These are phyloP conservation scores for Botryotinia globosa DNA, from an alignment of 2,329 filamentous ascomycete species.

Conservation along the genomic window DNA sequence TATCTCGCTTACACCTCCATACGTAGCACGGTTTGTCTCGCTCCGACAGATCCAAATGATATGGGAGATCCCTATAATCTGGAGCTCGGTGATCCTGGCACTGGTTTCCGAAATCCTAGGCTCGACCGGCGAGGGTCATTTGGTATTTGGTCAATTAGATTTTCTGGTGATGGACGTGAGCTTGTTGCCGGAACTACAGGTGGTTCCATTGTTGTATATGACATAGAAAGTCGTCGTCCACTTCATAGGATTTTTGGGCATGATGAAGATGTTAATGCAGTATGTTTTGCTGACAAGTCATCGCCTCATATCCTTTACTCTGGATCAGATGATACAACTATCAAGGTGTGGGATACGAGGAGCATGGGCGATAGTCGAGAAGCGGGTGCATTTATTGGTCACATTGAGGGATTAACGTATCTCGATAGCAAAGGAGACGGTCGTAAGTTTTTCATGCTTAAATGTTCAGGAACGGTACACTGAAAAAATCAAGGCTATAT, in stretches of 20 bases:
- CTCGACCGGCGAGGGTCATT: conserved; percentile 42
- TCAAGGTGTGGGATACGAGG: conserved; percentile 95
- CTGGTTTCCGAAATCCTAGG: conserved; percentile 28
- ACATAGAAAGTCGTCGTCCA: conserved; percentile 76
- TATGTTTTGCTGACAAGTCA: conserved; percentile 86
- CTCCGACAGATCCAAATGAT: conserved; percentile 81
- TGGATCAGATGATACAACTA: conserved; percentile 87
- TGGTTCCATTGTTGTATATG: conserved; percentile 81
- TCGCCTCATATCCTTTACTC: conserved; percentile 95
- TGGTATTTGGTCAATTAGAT: conserved; percentile 85
- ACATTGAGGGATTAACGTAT: conserved; percentile 65
- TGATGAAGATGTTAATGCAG: conserved; percentile 87
- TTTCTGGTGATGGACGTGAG: conserved; percentile 87
- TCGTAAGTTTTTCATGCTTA: conserved; percentile 38
- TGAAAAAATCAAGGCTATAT: conserved; percentile 57
- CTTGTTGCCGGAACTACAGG: conserved; percentile 85
- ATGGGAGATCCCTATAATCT: conserved; percentile 74
- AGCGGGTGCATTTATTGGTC: conserved; percentile 64
- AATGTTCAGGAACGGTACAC: neutral
- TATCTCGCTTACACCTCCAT: conserved; percentile 93
- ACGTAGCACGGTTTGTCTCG: conserved; percentile 76
- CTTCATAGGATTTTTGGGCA: conserved; percentile 67
- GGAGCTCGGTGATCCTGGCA: conserved; percentile 61
- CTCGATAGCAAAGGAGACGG: conserved; percentile 69
- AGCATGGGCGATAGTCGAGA: conserved; percentile 82